Conservation (phyloP, 192 early-diverging fungal genomes). For the Umbelopsis sp. region DNA sequence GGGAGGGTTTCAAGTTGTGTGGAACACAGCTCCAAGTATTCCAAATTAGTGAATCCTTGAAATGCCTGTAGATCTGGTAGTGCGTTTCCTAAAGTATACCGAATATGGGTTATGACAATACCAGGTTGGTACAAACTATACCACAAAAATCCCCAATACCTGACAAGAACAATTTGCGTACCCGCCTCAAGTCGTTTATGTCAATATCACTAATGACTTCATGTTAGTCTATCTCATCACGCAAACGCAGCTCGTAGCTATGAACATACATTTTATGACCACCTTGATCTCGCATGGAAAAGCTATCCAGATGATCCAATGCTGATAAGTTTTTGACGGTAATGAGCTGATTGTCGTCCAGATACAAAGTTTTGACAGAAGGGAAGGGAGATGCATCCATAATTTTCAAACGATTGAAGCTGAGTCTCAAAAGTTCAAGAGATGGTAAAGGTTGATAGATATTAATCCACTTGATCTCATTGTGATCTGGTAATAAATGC, state of each 20-base stretch:
- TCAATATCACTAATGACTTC: constrained; percentile 18
- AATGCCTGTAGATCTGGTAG: constrained; percentile 37
- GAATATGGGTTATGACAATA: background rate
- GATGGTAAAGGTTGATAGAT: constrained; percentile 34
- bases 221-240: too few relatives aligned
- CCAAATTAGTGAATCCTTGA: constrained; percentile 43
- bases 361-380: constrained; percentile 41
- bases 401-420: constrained; percentile 40
- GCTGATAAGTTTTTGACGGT: constrained; percentile 37
- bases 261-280: constrained; percentile 43
- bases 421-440: constrained; percentile 40
- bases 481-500: constrained; percentile 33
- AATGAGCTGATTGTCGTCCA: constrained; percentile 48
- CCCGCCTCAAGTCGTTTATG: constrained; percentile 18
- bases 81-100: constrained; percentile 37
- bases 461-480: constrained; percentile 46
- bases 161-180: constrained; percentile 33
- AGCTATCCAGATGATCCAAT: constrained; percentile 36
- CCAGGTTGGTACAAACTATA: background rate
- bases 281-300: constrained; percentile 50
- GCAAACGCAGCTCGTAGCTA: constrained; percentile 12
- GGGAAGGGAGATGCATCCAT: constrained; percentile 46
- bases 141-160: background rate
- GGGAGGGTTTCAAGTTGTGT: constrained; percentile 44
- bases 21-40: constrained; percentile 50